Evolutionary conservation across 2,329 filamentous ascomycete genomes (phyloP), one percentile per base, ranked within the genome.

Genomic region (Thelonectria rubi): DNA sequence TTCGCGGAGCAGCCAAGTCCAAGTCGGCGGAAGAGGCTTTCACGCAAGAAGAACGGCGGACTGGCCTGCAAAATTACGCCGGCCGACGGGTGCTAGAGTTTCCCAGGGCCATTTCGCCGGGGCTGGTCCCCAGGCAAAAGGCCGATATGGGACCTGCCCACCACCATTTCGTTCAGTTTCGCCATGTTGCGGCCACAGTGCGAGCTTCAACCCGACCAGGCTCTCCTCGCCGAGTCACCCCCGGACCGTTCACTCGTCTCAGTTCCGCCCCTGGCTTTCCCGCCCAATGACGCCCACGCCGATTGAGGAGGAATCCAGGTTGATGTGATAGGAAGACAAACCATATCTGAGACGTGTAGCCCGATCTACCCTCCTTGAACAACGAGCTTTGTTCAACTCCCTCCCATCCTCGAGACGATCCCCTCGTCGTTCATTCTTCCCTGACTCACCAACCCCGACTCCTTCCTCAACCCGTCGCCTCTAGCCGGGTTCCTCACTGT

Each of bases 401-500:
- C 34, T 7, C 32, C 9, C 34, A 14, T 15, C 34, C 12, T 37
- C 26, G 26, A 30, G 4, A 24, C 26, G 26, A 30, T 37, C 2
- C 34, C 34, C 11, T 37, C 11, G 34, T 30, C 8, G 3, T 15
- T 37, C 34, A 37, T 37, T 15, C 5, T 3, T 15, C 12, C 34
- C 15, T 37, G 12, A 15, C 24, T 39, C 15, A n/a, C n/a, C 45
- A 56, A 40, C 58, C 47, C 51, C 49, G 15, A 39, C 21, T 50
- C 34, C 57, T n/a, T 42, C 45, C 52, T 60, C 68, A 58, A 65
- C 56, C 60, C 61, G 55, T 51, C 64, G 48, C 47, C 50, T 43
- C 43, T 56, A 55, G 58, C 51, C 34, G 49, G 50, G 40, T 64
- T 67, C 56, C 53, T 46, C 46, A 32, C 63, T 72, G 65, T 72